Evolutionary conservation across 345 rosid species (phyloP).

Genomic region (Melaleuca alternifolia): DNA sequence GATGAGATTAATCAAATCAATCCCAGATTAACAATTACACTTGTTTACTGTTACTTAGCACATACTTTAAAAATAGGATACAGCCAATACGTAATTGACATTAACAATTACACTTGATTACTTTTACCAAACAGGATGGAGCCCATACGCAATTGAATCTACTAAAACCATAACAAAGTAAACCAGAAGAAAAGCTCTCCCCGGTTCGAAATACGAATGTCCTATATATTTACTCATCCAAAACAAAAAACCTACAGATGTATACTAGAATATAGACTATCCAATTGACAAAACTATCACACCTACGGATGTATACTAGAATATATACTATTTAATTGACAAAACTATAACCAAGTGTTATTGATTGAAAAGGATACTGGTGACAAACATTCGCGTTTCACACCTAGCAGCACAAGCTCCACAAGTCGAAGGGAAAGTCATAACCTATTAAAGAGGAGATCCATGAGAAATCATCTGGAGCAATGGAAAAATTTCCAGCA

Average conservation of each 20-base stretch:
- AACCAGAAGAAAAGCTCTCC: not conserved
- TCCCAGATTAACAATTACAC: not conserved
- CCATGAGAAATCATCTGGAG: not conserved
- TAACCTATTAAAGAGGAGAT: constrained; percentile 22
- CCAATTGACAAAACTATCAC: not conserved
- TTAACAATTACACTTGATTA: not conserved
- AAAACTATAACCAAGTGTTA: not conserved
- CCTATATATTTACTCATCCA: not conserved
- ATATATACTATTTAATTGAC: not conserved
- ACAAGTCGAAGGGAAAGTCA: constrained; percentile 56
- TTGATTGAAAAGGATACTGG: constrained; percentile 36
- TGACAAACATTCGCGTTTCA: constrained; percentile 55
- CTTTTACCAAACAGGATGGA: not conserved
- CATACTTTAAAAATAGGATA: not conserved
- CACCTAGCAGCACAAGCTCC: constrained; percentile 35
- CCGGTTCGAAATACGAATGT: not conserved
- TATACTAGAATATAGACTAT: not conserved
- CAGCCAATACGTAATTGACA: not conserved
- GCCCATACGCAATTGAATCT: not conserved
- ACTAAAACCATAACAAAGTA: not conserved
- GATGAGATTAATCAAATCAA: not conserved
- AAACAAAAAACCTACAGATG: not conserved
- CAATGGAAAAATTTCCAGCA: not conserved
- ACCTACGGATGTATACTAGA: not conserved
- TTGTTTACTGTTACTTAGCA: not conserved